Base-by-base conservation (phyloP, 2,329 filamentous ascomycete species). In the Fusarium sp. region DNA sequence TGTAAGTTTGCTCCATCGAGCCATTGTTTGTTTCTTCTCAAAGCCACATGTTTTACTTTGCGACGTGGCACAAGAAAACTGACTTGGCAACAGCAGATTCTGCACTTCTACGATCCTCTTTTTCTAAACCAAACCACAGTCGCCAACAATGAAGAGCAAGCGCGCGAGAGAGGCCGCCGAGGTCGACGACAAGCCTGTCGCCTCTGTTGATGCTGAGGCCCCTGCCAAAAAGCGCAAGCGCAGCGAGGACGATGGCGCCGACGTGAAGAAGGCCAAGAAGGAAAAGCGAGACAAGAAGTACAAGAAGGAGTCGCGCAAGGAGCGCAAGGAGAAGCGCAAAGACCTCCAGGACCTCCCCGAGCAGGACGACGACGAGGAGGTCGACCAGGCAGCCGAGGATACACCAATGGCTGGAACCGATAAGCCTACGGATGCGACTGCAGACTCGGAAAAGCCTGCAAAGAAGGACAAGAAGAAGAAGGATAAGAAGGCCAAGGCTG, bases 241-340 rank as follows among this genome's bases (percentile, higher is more conserved):
- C 52, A 67, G 52, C 67, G 74, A 68, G 46, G 77, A 76, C 24
- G 78, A 78, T 21, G 61, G 40, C 14, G 53, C 58, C 45, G 62
- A 54, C n/a, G 22, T 62, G 66, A 77, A 78, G 71, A 77, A 75
- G 60, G 70, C 67, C 17, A 79, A 80, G 71, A 78, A 78, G 61
- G 71, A 78, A 10, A 77, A 80, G 65, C 78, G 80, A 70, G 70
- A 78, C 26, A 76, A 78, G 45, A 78, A 80, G 62, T 55, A 70
- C 57, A 64, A 76, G 55, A 75, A 76, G 59, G 76, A 80, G 68
- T 77, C 75, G 57, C 77, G 80, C 40, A 79, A 80, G 58, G 80
- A 81, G 51, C 80, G 80, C 71, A 81, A 82, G 70, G 77, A 81
- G 28, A 81, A 80, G 73, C 76, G 78, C 53, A 79, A 80, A 70